A percentile compares a stretch with the other conserved stretches of the same genome.
Evolutionary conservation across 75 land plant genomes (phyloP).

Genomic region (Azolla pinnata): DNA sequence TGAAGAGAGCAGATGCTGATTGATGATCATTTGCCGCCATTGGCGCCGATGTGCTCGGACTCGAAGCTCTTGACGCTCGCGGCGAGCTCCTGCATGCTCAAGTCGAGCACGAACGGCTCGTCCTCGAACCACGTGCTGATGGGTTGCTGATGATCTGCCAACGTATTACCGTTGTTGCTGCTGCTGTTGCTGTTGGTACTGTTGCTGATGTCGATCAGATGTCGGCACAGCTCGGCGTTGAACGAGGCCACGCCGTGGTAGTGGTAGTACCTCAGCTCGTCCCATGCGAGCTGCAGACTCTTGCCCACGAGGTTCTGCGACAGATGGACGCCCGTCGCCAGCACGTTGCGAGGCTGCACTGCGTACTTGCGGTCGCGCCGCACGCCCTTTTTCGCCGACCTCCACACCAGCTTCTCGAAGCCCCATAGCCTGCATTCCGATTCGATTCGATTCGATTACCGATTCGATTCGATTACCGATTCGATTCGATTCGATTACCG

Average conservation of each 20-base stretch:
- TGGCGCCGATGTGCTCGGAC: constrained; percentile 1
- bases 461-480: too few species aligned
- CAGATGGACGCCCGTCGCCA: constrained; percentile 78
- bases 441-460: too few species aligned
- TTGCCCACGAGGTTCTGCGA: constrained; percentile 51
- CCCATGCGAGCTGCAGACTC: constrained; percentile 34
- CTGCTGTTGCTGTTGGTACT: constrained; percentile 8
- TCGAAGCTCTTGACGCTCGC: constrained; percentile 7
- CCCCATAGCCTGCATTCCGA: constrained; percentile 86
- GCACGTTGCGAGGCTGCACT: constrained; percentile 54
- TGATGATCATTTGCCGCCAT: too few species aligned
- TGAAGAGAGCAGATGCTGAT: too few species aligned
- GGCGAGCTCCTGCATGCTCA: background rate
- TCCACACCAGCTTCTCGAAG: constrained; percentile 78
- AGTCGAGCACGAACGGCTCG: constrained; percentile 4
- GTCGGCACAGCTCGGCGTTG: constrained; percentile 52
- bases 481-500: too few species aligned
- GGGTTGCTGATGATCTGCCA: background rate
- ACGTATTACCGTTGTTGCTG: too few species aligned
- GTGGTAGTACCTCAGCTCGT: constrained; percentile 58
- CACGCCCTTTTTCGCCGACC: constrained; percentile 45
- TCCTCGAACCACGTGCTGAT: background rate
- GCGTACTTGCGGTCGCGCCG: constrained; percentile 82
- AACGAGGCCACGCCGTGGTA: constrained; percentile 55
- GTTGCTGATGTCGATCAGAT: constrained; percentile 11